A percentile compares a stretch with the other conserved stretches of the same genome.
phyloP scores from a whole-genome alignment of 2,329 filamentous ascomycete species.

The Apiospora kogelbergensis region DNA sequence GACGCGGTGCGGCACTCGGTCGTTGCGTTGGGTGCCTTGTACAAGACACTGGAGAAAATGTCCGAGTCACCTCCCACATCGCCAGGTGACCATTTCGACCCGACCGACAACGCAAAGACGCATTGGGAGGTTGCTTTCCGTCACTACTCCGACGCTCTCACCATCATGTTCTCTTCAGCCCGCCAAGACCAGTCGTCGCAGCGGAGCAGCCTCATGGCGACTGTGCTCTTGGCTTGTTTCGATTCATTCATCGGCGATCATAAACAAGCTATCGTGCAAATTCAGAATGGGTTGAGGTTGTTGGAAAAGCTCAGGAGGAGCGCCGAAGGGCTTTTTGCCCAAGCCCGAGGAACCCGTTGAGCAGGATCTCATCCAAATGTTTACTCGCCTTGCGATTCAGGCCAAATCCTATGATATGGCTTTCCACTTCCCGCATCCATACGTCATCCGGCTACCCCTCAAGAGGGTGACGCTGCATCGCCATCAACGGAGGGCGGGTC shows the following conservation, averaged over 20 bases:
- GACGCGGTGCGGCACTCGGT: conserved; percentile 64
- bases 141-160: conserved; percentile 58
- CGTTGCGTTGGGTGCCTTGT: conserved; percentile 64
- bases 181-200: conserved; percentile 45
- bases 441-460: conserved; percentile 52
- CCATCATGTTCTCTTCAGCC: conserved; percentile 46
- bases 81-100: conserved; percentile 35
- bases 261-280: conserved; percentile 60
- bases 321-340: conserved; percentile 39
- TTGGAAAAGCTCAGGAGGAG: conserved; percentile 53
- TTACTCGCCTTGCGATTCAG: conserved; percentile 62
- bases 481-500: conserved; percentile 45
- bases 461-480: conserved; percentile 36
- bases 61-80: conserved; percentile 51
- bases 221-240: conserved; percentile 66
- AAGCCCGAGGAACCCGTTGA: conserved; percentile 50
- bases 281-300: conserved; percentile 57
- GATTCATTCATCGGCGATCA: conserved; percentile 67
- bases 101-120: conserved; percentile 38
- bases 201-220: conserved; percentile 61
- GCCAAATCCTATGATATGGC: conserved; percentile 69
- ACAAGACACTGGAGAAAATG: conserved; percentile 64
- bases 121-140: conserved; percentile 62
- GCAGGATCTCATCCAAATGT: conserved; percentile 62
- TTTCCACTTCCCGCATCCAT: conserved; percentile 64